Evolutionary conservation across 179 eudicot species (phyloP).

Genomic region (Silene vulgaris): DNA sequence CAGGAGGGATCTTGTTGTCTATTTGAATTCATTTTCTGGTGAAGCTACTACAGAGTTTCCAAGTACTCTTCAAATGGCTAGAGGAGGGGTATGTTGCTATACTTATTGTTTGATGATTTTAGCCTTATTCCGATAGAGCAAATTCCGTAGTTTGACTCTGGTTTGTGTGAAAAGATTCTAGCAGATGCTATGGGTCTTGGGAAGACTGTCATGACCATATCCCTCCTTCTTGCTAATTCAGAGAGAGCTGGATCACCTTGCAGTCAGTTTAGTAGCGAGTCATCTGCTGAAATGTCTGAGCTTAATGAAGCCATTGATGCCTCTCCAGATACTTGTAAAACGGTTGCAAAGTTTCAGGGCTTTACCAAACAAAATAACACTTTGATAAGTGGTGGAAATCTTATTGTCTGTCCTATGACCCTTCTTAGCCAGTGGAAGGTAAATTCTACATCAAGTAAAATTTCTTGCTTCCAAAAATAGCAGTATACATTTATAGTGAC

Average conservation of each 20-base stretch:
- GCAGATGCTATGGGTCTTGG: constrained; percentile 99
- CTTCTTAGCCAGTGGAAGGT: constrained; percentile 99
- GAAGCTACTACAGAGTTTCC: constrained; percentile 91
- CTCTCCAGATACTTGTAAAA: constrained; percentile 50
- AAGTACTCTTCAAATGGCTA: constrained; percentile 90
- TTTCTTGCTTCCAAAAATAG: background rate
- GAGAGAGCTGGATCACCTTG: constrained; percentile 55
- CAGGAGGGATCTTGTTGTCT: constrained; percentile 77
- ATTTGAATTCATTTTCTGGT: constrained; percentile 94
- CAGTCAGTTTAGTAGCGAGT: constrained; percentile 36
- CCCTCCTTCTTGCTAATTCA: constrained; percentile 76
- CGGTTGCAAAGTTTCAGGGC: constrained; percentile 47
- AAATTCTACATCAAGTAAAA: background rate
- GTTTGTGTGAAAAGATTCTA: constrained; percentile 52
- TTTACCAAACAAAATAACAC: constrained; percentile 38
- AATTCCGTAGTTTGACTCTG: constrained; percentile 4
- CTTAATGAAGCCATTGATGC: constrained; percentile 30
- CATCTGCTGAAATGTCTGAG: constrained; percentile 38
- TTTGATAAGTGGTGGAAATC: constrained; percentile 64
- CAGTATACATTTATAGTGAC: background rate
- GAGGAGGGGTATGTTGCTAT: constrained; percentile 75
- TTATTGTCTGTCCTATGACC: constrained; percentile 94
- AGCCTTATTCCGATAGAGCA: constrained; percentile 19
- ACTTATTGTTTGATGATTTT: constrained; percentile 7
- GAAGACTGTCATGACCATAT: constrained; percentile 93